Evolutionary conservation across 768 basidiomycete species (phyloP).

Genomic region (Phylloporus sp.): DNA sequence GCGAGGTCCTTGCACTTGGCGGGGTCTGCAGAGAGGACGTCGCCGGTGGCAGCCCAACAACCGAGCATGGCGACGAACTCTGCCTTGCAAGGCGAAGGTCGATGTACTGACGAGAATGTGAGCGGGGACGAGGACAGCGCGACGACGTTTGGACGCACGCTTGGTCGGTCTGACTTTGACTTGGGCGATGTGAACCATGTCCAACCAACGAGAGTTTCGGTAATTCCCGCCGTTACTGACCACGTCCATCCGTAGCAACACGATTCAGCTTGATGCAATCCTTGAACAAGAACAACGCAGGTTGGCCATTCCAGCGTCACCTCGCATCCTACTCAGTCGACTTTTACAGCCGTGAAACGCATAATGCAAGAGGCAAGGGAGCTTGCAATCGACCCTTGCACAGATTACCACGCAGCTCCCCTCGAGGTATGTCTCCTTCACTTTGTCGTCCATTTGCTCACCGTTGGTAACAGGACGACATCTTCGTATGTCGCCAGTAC

Average conservation of each 20-base stretch:
- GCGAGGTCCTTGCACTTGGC: conserved; percentile 55
- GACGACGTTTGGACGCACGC: conserved; percentile 38
- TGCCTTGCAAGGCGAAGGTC: conserved; percentile 23
- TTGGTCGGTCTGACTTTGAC: conserved; percentile 78
- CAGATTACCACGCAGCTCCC: conserved; percentile 80
- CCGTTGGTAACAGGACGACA: conserved; percentile 58
- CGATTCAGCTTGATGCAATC: conserved; percentile 31
- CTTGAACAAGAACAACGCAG: conserved; percentile 90
- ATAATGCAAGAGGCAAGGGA: conserved; percentile 96
- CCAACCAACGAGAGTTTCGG: neutral
- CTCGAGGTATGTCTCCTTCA: conserved; percentile 53
- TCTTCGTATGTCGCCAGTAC: conserved; percentile 56
- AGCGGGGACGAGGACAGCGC: neutral
- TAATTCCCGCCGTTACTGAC: conserved; percentile 9
- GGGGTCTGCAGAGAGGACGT: conserved; percentile 46
- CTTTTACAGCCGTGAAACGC: conserved; percentile 74
- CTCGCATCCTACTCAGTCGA: neutral
- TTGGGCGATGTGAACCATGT: conserved; percentile 66
- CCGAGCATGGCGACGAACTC: conserved; percentile 76
- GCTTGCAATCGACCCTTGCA: conserved; percentile 75
- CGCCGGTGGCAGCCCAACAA: conserved; percentile 77
- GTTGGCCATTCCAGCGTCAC: conserved; percentile 36
- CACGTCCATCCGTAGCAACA: too few relatives aligned
- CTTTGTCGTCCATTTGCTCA: conserved; percentile 9
- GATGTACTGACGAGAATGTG: conserved; percentile 3